Evolutionary conservation across 441 rosid genomes (phyloP), one percentile per base, ranked within the genome.

Genomic region (Manihot esculenta): DNA sequence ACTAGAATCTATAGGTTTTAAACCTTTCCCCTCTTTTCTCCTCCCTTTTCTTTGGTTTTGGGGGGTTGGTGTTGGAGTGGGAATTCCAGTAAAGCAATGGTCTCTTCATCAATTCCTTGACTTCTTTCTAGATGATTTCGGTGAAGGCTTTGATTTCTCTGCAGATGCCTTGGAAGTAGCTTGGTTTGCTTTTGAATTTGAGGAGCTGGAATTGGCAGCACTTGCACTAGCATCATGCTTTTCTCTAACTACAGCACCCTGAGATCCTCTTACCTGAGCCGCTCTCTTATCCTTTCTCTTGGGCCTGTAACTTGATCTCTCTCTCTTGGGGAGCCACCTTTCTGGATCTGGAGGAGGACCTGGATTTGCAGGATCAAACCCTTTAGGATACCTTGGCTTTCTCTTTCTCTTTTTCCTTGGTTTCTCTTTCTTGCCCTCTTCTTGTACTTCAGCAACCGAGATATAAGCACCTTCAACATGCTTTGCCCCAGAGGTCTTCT

Each of bases 261-360:
- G 99, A 27, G 98, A 85, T 49, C 99, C 99, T 80, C 99, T 88
- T 14, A 95, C 88, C 74, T 92, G 94, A 75, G 94, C 97, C 27
- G 96, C 94, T 76, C 95, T 84, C 89, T 92, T 91, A 68, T 95
- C 96, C 83, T 87, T 91, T 79, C 98, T 87, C 83, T 89, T 92
- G 62, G 98, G 98, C 77, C 87, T 85, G 83, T 86, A 92, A 81
- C 93, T 94, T 2, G 99, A 92, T 80, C 98, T 87, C 74, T 94
- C 99, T 71, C 97, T 88, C 89, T 80, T 90, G 4, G 98, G 98
- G 27, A 95, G 97, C 99, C 97, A 91, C 79, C 98, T 86, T 76
- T 92, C 99, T 10, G 96, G 98, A 74, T 95, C 96, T 0, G 98
- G 98, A 49, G 91, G 96, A 66, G 98, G 94, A 62, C 99, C 98